A percentile compares a stretch with the other conserved stretches of the same genome.
phyloP scores from a whole-genome alignment of 225 moss, liverwort and hornwort genomes.

The Thuidium tamariscinum region DNA sequence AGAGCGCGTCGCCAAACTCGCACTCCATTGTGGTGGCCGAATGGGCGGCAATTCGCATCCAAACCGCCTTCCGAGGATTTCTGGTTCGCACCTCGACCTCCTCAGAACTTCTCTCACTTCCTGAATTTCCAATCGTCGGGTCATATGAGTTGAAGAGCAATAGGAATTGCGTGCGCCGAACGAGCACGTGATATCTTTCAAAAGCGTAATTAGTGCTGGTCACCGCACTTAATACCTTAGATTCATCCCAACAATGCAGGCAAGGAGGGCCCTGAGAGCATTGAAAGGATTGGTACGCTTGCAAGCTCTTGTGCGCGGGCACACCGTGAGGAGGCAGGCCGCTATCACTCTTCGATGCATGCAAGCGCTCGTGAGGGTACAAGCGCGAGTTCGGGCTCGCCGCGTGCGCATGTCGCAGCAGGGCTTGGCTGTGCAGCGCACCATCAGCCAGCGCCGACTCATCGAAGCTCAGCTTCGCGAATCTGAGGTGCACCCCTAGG shows the following conservation, averaged over 20 bases:
- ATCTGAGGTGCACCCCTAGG: conserved; percentile 50
- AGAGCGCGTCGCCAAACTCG: conserved; percentile 30
- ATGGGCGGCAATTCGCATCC: conserved; percentile 73
- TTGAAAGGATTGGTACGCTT: conserved; percentile 82
- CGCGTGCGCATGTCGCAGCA: conserved; percentile 85
- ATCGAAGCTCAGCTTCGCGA: conserved; percentile 77
- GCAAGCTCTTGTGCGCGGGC: conserved; percentile 87
- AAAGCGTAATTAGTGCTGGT: background rate
- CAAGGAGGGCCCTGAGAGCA: conserved; percentile 77
- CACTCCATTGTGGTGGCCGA: conserved; percentile 59
- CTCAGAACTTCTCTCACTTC: background rate
- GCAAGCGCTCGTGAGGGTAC: conserved; percentile 92
- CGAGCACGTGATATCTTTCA: background rate
- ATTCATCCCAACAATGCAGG: conserved; percentile 16
- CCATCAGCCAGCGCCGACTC: conserved; percentile 66
- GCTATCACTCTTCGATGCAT: conserved; percentile 91
- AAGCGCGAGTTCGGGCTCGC: conserved; percentile 90
- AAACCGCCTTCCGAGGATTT: conserved; percentile 89
- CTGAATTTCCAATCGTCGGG: background rate
- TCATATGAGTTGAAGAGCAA: background rate
- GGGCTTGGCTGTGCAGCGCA: conserved; percentile 75
- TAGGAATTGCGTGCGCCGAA: background rate
- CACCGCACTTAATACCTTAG: background rate
- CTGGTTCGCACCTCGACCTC: conserved; percentile 25
- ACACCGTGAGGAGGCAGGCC: conserved; percentile 84